Percentiles rank a stretch among this genome's conserved stretches.
These are phyloP conservation scores for Pterula multifida DNA, from an alignment of 1,284 basidiomycete species.

Conservation along the genomic window DNA sequence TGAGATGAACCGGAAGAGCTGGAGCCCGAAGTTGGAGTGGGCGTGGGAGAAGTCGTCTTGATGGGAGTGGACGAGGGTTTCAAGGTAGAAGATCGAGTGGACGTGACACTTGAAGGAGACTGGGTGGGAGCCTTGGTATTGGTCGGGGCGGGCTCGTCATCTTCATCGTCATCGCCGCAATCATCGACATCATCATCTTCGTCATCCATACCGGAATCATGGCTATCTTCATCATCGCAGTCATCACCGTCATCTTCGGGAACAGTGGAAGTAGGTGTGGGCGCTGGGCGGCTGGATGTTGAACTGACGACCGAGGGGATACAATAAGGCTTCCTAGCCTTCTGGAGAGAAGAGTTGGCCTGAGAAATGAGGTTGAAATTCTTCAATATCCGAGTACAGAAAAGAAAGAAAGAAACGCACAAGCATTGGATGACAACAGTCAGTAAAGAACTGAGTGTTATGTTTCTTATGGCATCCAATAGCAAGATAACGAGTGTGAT, in stretches of 20 bases:
- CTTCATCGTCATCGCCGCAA: conserved; percentile 20
- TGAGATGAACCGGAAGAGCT: conserved; percentile 12
- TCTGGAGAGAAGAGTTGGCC: conserved; percentile 32
- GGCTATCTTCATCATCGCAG: conserved; percentile 3
- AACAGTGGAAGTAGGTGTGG: neutral
- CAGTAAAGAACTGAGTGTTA: conserved; percentile 52
- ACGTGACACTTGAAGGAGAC: conserved; percentile 4
- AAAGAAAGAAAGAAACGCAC: conserved; percentile 19
- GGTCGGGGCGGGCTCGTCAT: conserved; percentile 12
- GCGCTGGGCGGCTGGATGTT: conserved; percentile 3
- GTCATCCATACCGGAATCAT: conserved; percentile 16
- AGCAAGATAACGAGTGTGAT: conserved; percentile 54
- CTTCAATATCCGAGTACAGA: neutral
- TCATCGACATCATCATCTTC: conserved; percentile 15
- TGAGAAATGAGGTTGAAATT: conserved; percentile 16
- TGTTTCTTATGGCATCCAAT: conserved; percentile 50
- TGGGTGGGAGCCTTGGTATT: conserved; percentile 10
- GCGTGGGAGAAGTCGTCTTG: conserved; percentile 7
- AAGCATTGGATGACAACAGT: conserved; percentile 36
- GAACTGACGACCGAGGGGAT: conserved; percentile 16
- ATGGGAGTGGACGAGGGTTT: conserved; percentile 11
- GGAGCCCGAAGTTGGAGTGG: conserved; percentile 13
- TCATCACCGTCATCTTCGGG: neutral
- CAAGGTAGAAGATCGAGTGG: conserved; percentile 5
- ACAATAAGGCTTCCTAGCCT: conserved; percentile 42